Evolutionary conservation across 169 alveolate species (phyloP).

Genomic region (Plasmodium inui): DNA sequence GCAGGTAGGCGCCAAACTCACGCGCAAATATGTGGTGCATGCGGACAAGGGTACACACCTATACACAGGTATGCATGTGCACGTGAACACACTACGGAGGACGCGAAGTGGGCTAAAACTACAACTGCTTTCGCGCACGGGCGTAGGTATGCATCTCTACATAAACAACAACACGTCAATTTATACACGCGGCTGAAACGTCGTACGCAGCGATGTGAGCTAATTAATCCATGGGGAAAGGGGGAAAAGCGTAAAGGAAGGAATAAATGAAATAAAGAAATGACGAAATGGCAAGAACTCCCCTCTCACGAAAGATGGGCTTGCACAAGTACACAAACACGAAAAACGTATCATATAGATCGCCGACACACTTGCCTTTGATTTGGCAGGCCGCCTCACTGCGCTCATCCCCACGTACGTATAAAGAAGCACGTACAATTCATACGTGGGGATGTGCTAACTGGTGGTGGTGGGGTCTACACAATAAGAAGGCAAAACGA

Average conservation of each 20-base stretch:
- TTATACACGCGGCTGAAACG: background rate
- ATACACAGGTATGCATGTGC: background rate
- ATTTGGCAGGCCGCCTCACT: background rate
- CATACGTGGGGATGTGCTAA: background rate
- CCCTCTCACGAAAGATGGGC: background rate
- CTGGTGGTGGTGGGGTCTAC: background rate
- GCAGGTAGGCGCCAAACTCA: background rate
- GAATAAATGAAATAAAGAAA: background rate
- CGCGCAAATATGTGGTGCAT: slow-evolving; percentile 8
- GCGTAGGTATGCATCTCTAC: background rate
- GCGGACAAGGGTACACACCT: background rate
- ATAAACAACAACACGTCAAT: background rate
- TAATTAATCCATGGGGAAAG: background rate
- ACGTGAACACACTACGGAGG: background rate
- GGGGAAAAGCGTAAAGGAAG: background rate
- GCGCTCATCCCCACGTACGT: background rate
- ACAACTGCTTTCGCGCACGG: background rate
- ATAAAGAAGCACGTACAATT: background rate
- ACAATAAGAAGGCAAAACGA: background rate
- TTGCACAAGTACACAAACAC: background rate
- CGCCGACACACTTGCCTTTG: background rate
- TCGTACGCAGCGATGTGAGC: slow-evolving; percentile 1
- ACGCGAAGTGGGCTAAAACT: background rate
- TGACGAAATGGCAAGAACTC: background rate
- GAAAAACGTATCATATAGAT: background rate